These are phyloP conservation scores for Aspergillus clavatus DNA, from an alignment of 2,329 filamentous ascomycete species.

Conservation along the genomic window DNA sequence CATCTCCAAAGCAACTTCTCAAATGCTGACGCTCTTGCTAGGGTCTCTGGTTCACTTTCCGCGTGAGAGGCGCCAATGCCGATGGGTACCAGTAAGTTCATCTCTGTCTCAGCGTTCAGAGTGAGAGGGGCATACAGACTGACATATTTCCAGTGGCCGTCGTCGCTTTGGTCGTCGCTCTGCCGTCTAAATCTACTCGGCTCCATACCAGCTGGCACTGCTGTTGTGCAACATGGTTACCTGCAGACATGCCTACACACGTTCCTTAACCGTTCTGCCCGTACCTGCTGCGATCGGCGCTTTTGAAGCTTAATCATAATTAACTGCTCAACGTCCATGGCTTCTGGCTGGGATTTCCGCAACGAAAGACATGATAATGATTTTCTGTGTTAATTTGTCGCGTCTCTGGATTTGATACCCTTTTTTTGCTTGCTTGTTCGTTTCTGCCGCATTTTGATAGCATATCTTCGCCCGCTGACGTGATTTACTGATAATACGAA, in stretches of 20 bases:
- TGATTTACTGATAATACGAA: too few species aligned
- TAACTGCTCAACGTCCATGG: too few species aligned
- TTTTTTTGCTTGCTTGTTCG: neutral
- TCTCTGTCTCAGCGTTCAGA: neutral
- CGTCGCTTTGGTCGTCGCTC: constrained; percentile 10
- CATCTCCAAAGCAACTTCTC: neutral
- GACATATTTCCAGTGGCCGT: constrained; percentile 4
- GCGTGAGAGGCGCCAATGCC: constrained; percentile 15
- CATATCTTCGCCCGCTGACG: neutral
- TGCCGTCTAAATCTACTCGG: too few species aligned
- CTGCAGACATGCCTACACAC: too few species aligned
- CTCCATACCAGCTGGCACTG: too few species aligned
- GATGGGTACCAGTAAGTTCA: constrained; percentile 20
- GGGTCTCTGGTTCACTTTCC: constrained; percentile 37
- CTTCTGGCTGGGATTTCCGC: too few species aligned
- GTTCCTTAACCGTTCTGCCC: too few species aligned
- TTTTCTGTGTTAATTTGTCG: neutral
- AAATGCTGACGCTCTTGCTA: constrained; percentile 14
- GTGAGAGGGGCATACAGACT: too few species aligned
- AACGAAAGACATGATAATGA: constrained; percentile 8
- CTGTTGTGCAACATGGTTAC: too few species aligned
- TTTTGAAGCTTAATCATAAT: too few species aligned
- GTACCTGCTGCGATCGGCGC: too few species aligned
- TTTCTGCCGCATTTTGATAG: constrained; percentile 5
- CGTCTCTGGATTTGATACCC: constrained; percentile 9